Percentiles rank a stretch among this genome's conserved stretches.
Evolutionary conservation across 2,329 filamentous ascomycete species (phyloP).

Genomic region (Scedosporium apiospermum): DNA sequence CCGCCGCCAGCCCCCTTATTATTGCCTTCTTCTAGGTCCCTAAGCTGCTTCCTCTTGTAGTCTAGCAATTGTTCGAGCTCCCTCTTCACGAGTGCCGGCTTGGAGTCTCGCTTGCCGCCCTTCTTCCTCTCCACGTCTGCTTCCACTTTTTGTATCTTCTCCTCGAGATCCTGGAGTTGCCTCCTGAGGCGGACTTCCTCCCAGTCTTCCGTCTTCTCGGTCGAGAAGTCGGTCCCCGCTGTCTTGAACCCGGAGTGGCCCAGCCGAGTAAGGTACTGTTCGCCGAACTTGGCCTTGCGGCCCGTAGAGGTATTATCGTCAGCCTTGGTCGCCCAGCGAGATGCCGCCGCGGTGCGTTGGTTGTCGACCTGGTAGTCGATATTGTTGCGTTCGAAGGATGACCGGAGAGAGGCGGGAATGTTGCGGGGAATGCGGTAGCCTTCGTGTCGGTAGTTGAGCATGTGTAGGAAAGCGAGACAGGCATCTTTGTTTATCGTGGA

Average conservation of each 20-base stretch:
- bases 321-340: constrained; percentile 69
- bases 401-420: constrained; percentile 81
- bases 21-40: constrained; percentile 63
- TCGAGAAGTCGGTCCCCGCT: constrained; percentile 81
- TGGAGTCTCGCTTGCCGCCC: constrained; percentile 61
- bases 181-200: constrained; percentile 94
- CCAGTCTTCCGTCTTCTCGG: constrained; percentile 86
- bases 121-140: constrained; percentile 55
- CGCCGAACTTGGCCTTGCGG: constrained; percentile 93
- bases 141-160: constrained; percentile 78
- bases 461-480: constrained; percentile 87
- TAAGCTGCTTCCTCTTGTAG: constrained; percentile 77
- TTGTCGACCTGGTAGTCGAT: constrained; percentile 94
- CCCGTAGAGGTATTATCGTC: constrained; percentile 77
- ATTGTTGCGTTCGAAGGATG: constrained; percentile 88
- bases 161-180: constrained; percentile 80
- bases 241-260: constrained; percentile 75
- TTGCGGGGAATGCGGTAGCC: constrained; percentile 88
- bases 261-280: constrained; percentile 87
- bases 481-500: constrained; percentile 89
- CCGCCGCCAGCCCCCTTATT: constrained; percentile 61
- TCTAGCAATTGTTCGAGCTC: constrained; percentile 91
- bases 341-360: constrained; percentile 51
- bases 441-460: constrained; percentile 91
- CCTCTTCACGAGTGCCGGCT: constrained; percentile 85